These are phyloP conservation scores for Cajanus cajan DNA, from an alignment of 306 rosid species.

Conservation along the genomic window DNA sequence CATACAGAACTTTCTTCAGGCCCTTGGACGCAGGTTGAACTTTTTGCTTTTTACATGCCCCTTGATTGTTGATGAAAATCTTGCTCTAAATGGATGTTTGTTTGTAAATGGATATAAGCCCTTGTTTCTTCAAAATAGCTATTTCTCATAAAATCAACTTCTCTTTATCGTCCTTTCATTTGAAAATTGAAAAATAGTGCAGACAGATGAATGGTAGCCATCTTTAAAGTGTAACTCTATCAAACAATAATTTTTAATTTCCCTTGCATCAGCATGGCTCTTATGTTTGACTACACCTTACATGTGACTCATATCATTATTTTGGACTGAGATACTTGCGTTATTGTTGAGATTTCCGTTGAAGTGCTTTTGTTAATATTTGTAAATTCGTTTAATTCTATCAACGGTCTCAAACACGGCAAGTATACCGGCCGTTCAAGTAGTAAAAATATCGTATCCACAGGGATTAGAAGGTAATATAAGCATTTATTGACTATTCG, in stretches of 20 bases:
- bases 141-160: not conserved
- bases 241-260: not conserved
- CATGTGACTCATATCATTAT: not conserved
- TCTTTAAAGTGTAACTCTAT: not conserved
- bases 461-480: no score
- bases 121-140: not conserved
- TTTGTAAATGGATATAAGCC: not conserved
- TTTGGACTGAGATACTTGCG: not conserved
- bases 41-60: not conserved
- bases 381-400: no score
- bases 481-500: no score
- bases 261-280: not conserved
- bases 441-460: no score
- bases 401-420: no score
- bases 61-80: constrained; percentile 6
- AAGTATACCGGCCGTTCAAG: no score
- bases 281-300: not conserved
- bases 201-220: not conserved
- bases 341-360: no score
- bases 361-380: no score
- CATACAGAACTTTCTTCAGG: constrained; percentile 91
- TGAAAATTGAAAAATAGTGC: not conserved
- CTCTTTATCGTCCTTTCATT: not conserved
- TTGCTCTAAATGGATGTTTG: not conserved
- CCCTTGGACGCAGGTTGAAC: constrained; percentile 73